Evolutionary conservation across 2,329 filamentous ascomycete genomes (phyloP), one percentile per base, ranked within the genome.

Genomic region (Salinomyces thailandicus): DNA sequence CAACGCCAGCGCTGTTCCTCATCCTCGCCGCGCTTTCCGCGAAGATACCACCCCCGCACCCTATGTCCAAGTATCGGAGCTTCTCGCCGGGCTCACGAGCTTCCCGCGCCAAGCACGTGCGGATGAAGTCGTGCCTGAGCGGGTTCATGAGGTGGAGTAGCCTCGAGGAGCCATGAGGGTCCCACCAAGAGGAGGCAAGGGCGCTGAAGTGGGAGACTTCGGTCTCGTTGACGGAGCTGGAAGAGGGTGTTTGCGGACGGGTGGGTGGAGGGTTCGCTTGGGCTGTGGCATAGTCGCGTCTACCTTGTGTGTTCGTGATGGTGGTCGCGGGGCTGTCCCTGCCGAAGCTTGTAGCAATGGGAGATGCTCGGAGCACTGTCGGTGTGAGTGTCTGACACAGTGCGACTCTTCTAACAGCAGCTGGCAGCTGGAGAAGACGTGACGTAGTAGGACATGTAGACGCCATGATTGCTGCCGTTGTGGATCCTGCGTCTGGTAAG

Each of bases 131-230:
- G 65, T 96, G 87, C 20, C 91, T 86, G 31, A 94, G 75, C 2
- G 91, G 91, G 64, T 98, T 96, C 89, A 98, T 96, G 48, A 94
- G 79, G 62, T 98, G 91, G 2, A 98, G 77, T 40, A 95, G 77
- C 26, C 89, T 78, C 3, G 86, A 95, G 5, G 89, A 81, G 35
- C 91, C 91, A 56, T 94, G 79, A 1, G 89, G 84, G 62, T 96
- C 87, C 91, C 91, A 98, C 91, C 91, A 98, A 52, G 81, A 81
- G 47, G 83, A 84, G 47, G 91, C 91, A 53, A 98, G 84, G 45
- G 78, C 77, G 55, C 86, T 86, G 73, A 98, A 98, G 68, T 98
- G 91, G 13, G 82, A 83, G 46, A 98, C 77, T 67, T 98, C 89
- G 48, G 80, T 75, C 36, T 83, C 74, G 53, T 93, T 93, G 62